Evolutionary conservation across 148 eudicot species (phyloP).

Genomic region (Pharnaceum exiguum): DNA sequence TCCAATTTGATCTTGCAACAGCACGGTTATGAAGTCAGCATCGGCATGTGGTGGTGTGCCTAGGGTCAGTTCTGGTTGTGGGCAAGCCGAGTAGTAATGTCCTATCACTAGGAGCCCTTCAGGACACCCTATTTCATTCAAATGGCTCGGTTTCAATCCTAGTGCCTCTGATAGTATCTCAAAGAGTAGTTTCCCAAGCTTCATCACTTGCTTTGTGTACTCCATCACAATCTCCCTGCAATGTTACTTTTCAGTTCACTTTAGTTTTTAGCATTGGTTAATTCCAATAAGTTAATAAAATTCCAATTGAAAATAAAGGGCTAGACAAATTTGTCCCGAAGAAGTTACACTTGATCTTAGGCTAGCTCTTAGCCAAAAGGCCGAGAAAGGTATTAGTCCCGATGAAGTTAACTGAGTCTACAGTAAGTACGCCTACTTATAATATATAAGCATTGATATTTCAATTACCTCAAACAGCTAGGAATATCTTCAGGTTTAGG

Average conservation of each 20-base stretch:
- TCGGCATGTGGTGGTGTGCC: conserved; percentile 37
- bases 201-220: conserved; percentile 22
- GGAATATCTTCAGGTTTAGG: conserved; percentile 35
- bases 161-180: conserved; percentile 28
- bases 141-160: conserved; percentile 23
- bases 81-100: conserved; percentile 58
- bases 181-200: conserved; percentile 7
- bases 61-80: conserved; percentile 44
- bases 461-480: conserved; percentile 21
- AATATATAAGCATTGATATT: no score
- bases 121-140: conserved; percentile 31
- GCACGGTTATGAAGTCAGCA: conserved; percentile 20
- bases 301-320: no score
- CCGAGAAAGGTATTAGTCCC: no score
- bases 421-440: no score
- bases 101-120: conserved; percentile 9
- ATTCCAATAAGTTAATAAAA: no score
- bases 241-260: no score
- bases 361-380: no score
- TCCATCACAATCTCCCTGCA: no score
- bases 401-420: no score
- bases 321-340: no score
- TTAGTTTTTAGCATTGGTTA: no score
- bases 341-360: no score
- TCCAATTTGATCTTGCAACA: conserved; percentile 30